Percentiles rank a stretch among this genome's conserved stretches.
Evolutionary conservation across 441 rosid genomes (phyloP).

Genomic region (Sinapis alba): DNA sequence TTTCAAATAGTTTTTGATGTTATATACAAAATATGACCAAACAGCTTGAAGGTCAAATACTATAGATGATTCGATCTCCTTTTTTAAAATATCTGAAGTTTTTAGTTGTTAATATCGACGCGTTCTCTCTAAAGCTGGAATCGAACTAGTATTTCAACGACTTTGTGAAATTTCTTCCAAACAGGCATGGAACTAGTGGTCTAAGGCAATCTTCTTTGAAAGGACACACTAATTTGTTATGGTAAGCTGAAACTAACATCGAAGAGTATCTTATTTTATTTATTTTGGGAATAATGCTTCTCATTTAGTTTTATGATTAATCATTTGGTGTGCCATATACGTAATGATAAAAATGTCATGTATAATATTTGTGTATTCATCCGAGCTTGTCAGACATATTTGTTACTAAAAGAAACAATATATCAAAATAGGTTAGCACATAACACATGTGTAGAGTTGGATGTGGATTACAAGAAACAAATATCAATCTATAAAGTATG

Average conservation of each 20-base stretch:
- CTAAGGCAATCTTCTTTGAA: neutral
- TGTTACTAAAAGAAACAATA: neutral
- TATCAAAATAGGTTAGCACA: neutral
- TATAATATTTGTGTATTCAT: neutral
- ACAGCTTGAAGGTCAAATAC: neutral
- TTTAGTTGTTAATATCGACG: neutral
- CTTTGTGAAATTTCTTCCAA: neutral
- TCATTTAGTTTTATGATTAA: neutral
- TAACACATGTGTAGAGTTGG: neutral
- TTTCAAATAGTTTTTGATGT: neutral
- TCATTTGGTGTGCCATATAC: neutral
- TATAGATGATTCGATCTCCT: neutral
- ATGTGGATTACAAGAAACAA: neutral
- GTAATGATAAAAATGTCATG: neutral
- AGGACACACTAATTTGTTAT: neutral
- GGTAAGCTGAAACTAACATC: neutral
- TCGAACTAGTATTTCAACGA: neutral
- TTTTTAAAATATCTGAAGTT: neutral
- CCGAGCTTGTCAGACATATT: neutral
- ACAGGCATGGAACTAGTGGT: neutral
- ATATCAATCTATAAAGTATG: neutral
- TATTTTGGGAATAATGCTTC: neutral
- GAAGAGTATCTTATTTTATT: neutral
- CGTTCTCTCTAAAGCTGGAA: neutral
- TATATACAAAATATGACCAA: neutral